Evolutionary conservation across 768 basidiomycete genomes (phyloP).

Genomic region (Hydnum rufescens): DNA sequence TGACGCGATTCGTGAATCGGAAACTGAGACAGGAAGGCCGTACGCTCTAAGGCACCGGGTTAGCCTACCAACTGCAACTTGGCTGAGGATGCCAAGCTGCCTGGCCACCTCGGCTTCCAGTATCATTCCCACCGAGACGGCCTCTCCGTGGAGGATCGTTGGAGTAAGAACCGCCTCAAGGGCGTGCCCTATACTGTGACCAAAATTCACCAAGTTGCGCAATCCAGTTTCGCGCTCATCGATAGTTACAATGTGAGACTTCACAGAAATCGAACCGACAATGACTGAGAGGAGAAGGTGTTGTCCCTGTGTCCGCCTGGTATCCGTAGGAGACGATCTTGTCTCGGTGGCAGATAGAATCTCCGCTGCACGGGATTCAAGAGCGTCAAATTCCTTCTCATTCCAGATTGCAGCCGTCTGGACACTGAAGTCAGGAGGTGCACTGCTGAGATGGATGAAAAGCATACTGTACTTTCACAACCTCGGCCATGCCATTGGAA

Average conservation of each 20-base stretch:
- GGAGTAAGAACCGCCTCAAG: conserved; percentile 94
- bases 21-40: conserved; percentile 67
- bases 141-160: conserved; percentile 87
- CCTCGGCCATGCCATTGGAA: conserved; percentile 98
- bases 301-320: conserved; percentile 40
- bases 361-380: conserved; percentile 70
- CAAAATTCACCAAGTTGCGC: conserved; percentile 97
- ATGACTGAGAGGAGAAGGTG: conserved; percentile 79
- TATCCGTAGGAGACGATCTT: conserved; percentile 35
- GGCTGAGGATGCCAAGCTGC: conserved; percentile 67
- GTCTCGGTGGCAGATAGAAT: conserved; percentile 62
- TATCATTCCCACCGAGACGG: conserved; percentile 88
- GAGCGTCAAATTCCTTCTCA: conserved; percentile 65
- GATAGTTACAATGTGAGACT: conserved; percentile 89
- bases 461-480: conserved; percentile 49
- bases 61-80: conserved; percentile 83
- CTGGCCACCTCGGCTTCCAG: conserved; percentile 89
- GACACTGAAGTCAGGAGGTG: conserved; percentile 5
- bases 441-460: neutral
- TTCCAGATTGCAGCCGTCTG: conserved; percentile 99
- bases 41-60: conserved; percentile 76
- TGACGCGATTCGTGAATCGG: conserved; percentile 56
- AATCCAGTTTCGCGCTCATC: conserved; percentile 94
- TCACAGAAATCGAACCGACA: conserved; percentile 82
- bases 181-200: conserved; percentile 95